These are phyloP conservation scores for Suillus subalutaceus DNA, from an alignment of 768 basidiomycete species.

Conservation along the genomic window DNA sequence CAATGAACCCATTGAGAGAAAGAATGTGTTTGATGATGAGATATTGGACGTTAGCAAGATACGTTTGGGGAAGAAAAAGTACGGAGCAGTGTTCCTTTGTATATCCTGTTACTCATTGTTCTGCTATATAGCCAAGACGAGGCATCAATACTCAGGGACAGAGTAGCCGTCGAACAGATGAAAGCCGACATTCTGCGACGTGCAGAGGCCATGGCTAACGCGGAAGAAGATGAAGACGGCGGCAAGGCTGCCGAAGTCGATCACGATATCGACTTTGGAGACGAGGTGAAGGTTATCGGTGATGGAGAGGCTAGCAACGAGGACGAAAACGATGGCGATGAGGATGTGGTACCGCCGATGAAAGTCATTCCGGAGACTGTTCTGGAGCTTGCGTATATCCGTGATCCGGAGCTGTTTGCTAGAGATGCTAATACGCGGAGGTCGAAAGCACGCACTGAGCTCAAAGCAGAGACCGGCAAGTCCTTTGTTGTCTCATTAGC, in stretches of 20 bases:
- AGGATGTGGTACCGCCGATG: constrained; percentile 20
- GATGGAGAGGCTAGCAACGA: constrained; percentile 59
- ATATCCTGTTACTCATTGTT: constrained; percentile 11
- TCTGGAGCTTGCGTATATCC: constrained; percentile 77
- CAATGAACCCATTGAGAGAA: constrained; percentile 44
- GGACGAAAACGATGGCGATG: constrained; percentile 35
- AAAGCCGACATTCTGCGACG: constrained; percentile 83
- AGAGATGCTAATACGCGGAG: constrained; percentile 74
- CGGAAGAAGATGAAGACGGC: constrained; percentile 61
- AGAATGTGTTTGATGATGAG: constrained; percentile 79
- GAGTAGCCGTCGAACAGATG: constrained; percentile 67
- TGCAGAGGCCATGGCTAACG: constrained; percentile 65
- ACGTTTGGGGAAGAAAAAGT: constrained; percentile 69
- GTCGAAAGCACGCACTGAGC: constrained; percentile 63
- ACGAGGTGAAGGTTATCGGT: constrained; percentile 53
- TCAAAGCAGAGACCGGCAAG: constrained; percentile 71
- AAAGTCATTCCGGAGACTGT: constrained; percentile 54
- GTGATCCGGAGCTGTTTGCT: constrained; percentile 75
- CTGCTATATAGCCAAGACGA: constrained; percentile 45
- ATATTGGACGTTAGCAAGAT: constrained; percentile 64
- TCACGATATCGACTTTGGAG: constrained; percentile 59
- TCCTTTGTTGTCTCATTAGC: constrained; percentile 3
- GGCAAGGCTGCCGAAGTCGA: constrained; percentile 32
- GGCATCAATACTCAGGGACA: constrained; percentile 53
- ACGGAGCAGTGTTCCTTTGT: constrained; percentile 22